phyloP scores from a whole-genome alignment of 2,329 filamentous ascomycete genomes.

The Colletotrichum sp. region DNA sequence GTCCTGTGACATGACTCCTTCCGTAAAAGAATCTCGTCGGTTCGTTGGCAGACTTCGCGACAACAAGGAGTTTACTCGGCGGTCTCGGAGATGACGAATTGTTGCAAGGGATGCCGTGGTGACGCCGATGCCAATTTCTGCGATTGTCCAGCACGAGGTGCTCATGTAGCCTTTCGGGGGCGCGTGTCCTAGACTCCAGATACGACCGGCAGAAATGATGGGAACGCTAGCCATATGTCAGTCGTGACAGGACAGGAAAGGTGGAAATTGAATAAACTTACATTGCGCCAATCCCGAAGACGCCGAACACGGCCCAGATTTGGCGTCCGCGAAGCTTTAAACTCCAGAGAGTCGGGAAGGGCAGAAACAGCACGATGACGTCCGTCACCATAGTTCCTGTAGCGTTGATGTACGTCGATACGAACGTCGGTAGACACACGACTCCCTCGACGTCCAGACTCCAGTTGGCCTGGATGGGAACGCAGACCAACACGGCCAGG shows the following conservation, averaged over 20 bases:
- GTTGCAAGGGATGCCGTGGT: neutral
- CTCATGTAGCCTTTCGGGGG: slow-evolving; percentile 5
- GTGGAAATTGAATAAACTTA: neutral
- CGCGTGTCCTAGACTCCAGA: neutral
- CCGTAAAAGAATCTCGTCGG: neutral
- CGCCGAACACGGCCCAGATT: neutral
- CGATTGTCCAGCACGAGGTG: slow-evolving; percentile 1
- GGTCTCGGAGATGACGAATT: neutral
- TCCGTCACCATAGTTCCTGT: slow-evolving; percentile 2
- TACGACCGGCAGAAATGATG: neutral
- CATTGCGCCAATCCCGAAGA: neutral
- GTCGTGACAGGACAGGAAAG: neutral
- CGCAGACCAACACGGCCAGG: neutral
- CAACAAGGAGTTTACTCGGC: neutral
- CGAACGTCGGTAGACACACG: neutral
- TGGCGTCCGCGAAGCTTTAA: neutral
- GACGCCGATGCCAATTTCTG: neutral
- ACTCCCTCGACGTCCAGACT: neutral
- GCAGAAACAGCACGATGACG: slow-evolving; percentile 7
- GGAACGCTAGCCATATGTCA: neutral
- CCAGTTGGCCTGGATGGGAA: slow-evolving; percentile 1
- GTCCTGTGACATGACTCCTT: neutral
- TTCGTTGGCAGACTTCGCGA: neutral
- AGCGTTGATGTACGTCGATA: neutral
- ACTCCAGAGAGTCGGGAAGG: neutral